Percentiles rank a stretch among this genome's conserved stretches.
Evolutionary conservation across 306 rosid species (phyloP).

Genomic region (Cucumis melo): DNA sequence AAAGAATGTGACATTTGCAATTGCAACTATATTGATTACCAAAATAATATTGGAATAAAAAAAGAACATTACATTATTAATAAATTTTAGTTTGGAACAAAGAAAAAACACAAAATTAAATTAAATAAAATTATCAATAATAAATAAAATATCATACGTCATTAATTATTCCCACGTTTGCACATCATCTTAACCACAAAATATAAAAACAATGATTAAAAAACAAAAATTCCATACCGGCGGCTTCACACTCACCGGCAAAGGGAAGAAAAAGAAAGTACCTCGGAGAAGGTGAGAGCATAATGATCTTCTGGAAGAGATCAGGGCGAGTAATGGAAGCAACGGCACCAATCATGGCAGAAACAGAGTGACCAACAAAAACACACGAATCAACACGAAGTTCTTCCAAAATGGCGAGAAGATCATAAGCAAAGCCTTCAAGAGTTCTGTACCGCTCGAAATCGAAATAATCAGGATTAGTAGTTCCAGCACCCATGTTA

Average conservation of each 20-base stretch:
- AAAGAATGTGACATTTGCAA: too few relatives aligned
- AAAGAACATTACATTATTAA: too few relatives aligned
- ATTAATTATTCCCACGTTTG: neutral
- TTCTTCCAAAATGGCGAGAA: conserved; percentile 57
- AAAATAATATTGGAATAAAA: too few relatives aligned
- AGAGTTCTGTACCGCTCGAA: conserved; percentile 49
- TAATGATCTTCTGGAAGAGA: conserved; percentile 45
- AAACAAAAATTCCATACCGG: neutral
- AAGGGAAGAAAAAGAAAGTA: neutral
- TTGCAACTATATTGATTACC: too few relatives aligned
- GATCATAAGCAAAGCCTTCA: conserved; percentile 60
- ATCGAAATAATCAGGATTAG: conserved; percentile 78
- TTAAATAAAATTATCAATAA: too few relatives aligned
- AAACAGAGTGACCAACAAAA: conserved; percentile 76
- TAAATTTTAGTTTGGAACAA: too few relatives aligned
- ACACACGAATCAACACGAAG: conserved; percentile 34
- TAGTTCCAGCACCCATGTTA: conserved; percentile 77
- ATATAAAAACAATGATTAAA: neutral
- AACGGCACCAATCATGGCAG: conserved; percentile 55
- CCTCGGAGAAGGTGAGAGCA: conserved; percentile 64
- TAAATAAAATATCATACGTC: neutral
- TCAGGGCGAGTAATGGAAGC: conserved; percentile 67
- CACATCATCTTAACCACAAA: neutral
- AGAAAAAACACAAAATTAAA: neutral
- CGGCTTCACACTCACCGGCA: neutral